Evolutionary conservation across 2,329 filamentous ascomycete genomes (phyloP).

Genomic region (Pseudopithomyces maydicus): DNA sequence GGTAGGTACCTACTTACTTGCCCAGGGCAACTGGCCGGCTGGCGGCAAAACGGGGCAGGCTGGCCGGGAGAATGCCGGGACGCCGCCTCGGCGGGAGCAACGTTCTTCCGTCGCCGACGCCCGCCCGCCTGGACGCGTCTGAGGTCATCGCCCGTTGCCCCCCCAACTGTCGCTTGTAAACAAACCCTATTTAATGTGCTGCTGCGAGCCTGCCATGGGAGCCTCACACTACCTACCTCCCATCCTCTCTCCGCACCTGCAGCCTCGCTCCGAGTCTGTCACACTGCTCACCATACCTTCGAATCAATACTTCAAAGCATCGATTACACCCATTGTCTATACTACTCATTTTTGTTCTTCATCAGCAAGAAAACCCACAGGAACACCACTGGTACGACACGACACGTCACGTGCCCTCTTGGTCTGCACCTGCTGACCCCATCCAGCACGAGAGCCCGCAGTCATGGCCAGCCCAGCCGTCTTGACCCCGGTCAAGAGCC

Average conservation of each 20-base stretch:
- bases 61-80: conserved; percentile 11
- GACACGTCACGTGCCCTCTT: conserved; percentile 6
- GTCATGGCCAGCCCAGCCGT: conserved; percentile 82
- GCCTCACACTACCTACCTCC: conserved; percentile 18
- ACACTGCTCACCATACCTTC: conserved; percentile 25
- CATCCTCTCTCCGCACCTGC: conserved; percentile 14
- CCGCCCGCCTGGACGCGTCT: conserved; percentile 17
- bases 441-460: conserved; percentile 32
- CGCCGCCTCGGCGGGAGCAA: background rate
- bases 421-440: conserved; percentile 22
- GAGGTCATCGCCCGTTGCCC: conserved; percentile 40
- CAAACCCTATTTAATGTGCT: conserved; percentile 41
- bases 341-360: conserved; percentile 40
- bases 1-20: no score
- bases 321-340: conserved; percentile 45
- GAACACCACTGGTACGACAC: conserved; percentile 34
- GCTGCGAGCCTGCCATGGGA: conserved; percentile 25
- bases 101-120: conserved; percentile 10
- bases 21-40: no score
- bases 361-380: conserved; percentile 26
- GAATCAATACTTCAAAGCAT: conserved; percentile 48
- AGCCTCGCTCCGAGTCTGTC: conserved; percentile 18
- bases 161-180: conserved; percentile 39
- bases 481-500: conserved; percentile 93
- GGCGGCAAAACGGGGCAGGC: background rate